Percentiles rank a stretch among this genome's conserved stretches.
Conservation (phyloP, 2,329 filamentous ascomycete genomes). For the Alternaria consortialis region DNA sequence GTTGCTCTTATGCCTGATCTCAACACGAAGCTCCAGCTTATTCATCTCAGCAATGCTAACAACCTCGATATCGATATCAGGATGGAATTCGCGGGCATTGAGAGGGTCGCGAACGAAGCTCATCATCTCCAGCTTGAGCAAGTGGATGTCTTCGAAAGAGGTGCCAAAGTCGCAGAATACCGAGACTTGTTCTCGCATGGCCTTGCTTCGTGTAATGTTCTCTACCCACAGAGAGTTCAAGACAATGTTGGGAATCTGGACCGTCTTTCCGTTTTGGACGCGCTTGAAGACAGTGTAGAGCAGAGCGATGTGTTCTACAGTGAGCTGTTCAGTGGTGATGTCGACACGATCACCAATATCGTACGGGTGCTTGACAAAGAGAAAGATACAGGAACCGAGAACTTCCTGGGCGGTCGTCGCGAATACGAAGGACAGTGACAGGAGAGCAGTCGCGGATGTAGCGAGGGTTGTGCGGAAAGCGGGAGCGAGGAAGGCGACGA, state of each 20-base stretch:
- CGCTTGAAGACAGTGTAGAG: conserved; percentile 92
- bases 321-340: conserved; percentile 73
- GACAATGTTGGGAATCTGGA: conserved; percentile 87
- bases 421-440: conserved; percentile 97
- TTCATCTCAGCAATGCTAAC: conserved; percentile 83
- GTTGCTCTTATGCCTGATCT: conserved; percentile 83
- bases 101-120: conserved; percentile 83
- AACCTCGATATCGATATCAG: conserved; percentile 81
- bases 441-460: conserved; percentile 87
- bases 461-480: conserved; percentile 86
- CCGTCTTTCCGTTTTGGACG: conserved; percentile 80
- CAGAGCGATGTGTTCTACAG: conserved; percentile 93
- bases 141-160: conserved; percentile 85
- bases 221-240: conserved; percentile 95
- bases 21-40: conserved; percentile 83
- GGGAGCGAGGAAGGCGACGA: conserved; percentile 87
- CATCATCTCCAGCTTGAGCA: conserved; percentile 84
- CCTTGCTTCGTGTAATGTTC: conserved; percentile 88
- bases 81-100: conserved; percentile 90
- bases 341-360: conserved; percentile 96
- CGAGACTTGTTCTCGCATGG: conserved; percentile 86
- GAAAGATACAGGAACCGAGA: conserved; percentile 96
- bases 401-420: conserved; percentile 91
- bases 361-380: conserved; percentile 98
- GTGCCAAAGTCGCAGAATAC: conserved; percentile 88